Conservation (phyloP, 306 rosid genomes). For the Leucaena leucocephala region DNA sequence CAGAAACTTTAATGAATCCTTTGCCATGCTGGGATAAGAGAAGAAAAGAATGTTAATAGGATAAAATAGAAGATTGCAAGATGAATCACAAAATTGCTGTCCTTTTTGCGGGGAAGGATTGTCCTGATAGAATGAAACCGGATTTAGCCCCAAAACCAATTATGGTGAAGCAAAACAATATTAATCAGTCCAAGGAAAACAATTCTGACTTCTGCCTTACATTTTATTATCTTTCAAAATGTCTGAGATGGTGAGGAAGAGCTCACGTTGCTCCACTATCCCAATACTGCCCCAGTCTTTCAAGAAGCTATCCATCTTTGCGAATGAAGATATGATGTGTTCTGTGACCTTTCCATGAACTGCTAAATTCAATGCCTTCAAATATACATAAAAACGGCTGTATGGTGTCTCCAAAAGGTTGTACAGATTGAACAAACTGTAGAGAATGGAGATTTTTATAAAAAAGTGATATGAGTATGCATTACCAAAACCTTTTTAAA, state of each 20-base stretch:
- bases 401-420: conserved; percentile 81
- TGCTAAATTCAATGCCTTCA: conserved; percentile 74
- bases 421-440: conserved; percentile 87
- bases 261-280: conserved; percentile 65
- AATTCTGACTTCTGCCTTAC: conserved; percentile 42
- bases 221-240: conserved; percentile 85
- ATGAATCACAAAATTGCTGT: conserved; percentile 5
- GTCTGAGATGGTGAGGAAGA: conserved; percentile 73
- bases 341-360: conserved; percentile 81
- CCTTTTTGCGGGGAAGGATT: not conserved
- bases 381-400: conserved; percentile 74
- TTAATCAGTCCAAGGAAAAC: conserved; percentile 5
- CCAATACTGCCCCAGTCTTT: conserved; percentile 89
- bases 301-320: conserved; percentile 80
- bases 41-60: not conserved
- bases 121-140: conserved; percentile 6
- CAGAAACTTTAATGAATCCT: conserved; percentile 80
- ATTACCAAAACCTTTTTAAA: not conserved
- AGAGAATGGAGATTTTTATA: not conserved
- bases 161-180: not conserved
- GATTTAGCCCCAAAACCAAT: not conserved
- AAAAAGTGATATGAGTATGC: conserved; percentile 4
- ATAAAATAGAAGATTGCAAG: not conserved
- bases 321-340: conserved; percentile 69
- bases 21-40: conserved; percentile 62